Evolutionary conservation across 441 rosid genomes (phyloP).

Genomic region (Erysimum cheiri): DNA sequence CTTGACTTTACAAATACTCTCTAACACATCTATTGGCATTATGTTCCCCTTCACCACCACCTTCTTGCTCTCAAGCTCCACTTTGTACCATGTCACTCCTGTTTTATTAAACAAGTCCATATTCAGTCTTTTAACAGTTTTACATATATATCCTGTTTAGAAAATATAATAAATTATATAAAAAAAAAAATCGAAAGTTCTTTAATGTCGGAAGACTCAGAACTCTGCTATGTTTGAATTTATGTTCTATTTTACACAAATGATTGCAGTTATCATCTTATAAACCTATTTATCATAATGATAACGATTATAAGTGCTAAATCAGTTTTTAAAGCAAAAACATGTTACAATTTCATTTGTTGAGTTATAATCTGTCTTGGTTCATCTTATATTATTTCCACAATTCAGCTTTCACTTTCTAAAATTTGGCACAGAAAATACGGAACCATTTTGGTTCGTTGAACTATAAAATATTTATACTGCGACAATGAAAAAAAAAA

Average conservation of each 20-base stretch:
- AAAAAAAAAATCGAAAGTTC: background rate
- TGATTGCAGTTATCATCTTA: conserved; percentile 12
- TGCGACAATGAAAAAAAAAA: background rate
- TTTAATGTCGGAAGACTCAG: conserved; percentile 19
- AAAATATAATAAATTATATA: conserved; percentile 5
- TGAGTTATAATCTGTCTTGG: conserved; percentile 3
- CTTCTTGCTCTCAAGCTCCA: conserved; percentile 88
- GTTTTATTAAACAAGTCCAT: conserved; percentile 29
- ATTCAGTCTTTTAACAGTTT: conserved; percentile 25
- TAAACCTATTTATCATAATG: background rate
- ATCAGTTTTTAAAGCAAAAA: background rate
- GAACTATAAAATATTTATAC: background rate
- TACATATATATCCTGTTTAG: conserved; percentile 8
- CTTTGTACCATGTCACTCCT: conserved; percentile 89
- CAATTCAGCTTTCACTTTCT: background rate
- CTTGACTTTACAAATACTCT: conserved; percentile 81
- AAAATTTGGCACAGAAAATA: background rate
- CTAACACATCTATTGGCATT: conserved; percentile 71
- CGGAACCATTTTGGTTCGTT: conserved; percentile 16
- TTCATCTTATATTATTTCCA: background rate
- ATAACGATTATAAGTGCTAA: background rate
- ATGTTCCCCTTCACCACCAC: conserved; percentile 86
- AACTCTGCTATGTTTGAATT: conserved; percentile 30
- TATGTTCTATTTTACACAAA: background rate
- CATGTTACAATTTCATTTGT: background rate